Evolutionary conservation across 257 asterid species (phyloP).

Genomic region (Craterostigma plantagineum): DNA sequence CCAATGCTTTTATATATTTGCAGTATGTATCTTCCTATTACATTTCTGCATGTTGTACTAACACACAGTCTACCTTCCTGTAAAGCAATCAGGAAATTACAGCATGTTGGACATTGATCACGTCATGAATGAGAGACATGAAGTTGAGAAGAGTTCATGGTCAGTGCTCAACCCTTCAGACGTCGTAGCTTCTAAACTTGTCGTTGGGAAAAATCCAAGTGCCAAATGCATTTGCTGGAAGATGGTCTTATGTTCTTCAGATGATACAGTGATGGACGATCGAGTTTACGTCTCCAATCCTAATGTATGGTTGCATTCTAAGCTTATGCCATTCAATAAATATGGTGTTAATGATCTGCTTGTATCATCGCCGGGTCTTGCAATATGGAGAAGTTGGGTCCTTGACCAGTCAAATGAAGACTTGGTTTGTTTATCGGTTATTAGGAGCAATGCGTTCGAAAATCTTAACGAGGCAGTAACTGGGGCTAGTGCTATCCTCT

Average conservation of each 20-base stretch:
- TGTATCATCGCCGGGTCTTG: constrained; percentile 39
- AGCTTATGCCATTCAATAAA: constrained; percentile 37
- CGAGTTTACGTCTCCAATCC: constrained; percentile 15
- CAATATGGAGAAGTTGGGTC: constrained; percentile 71
- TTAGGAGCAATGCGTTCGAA: constrained; percentile 26
- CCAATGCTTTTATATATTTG: too few relatives aligned
- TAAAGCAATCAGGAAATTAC: constrained; percentile 28
- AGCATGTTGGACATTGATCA: constrained; percentile 40
- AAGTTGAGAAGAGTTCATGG: constrained; percentile 44
- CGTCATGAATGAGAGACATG: constrained; percentile 43
- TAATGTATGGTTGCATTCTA: constrained; percentile 59
- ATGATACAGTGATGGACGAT: constrained; percentile 11
- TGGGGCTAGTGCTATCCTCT: constrained; percentile 64
- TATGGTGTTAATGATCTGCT: constrained; percentile 21
- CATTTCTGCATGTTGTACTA: too few relatives aligned
- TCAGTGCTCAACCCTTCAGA: constrained; percentile 69
- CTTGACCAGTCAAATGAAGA: constrained; percentile 27
- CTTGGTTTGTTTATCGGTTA: constrained; percentile 52
- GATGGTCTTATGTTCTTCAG: constrained; percentile 41
- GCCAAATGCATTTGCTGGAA: constrained; percentile 88
- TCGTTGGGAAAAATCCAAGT: constrained; percentile 38
- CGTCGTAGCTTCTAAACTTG: constrained; percentile 44
- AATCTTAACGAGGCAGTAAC: constrained; percentile 25
- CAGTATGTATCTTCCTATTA: too few relatives aligned
- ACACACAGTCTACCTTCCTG: neutral